Conservation (phyloP, 2,329 filamentous ascomycete genomes). For the Sordariomycetes sp. region DNA sequence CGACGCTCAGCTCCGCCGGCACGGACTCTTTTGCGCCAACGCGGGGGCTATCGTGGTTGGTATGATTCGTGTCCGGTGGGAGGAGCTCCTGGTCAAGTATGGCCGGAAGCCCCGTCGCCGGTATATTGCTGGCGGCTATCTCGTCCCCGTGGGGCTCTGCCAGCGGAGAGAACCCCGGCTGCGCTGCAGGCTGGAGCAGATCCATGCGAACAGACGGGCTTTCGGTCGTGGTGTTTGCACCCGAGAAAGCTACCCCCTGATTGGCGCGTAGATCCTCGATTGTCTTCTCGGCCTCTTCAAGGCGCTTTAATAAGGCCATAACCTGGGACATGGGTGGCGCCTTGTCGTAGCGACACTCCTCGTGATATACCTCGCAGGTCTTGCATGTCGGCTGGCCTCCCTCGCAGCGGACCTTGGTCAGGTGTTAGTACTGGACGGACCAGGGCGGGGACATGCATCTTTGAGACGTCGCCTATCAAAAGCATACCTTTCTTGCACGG, state of each 20-base stretch:
- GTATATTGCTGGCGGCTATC: background rate
- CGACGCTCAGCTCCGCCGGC: slow-evolving; percentile 12
- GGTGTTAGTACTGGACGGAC: background rate
- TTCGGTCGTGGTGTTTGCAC: background rate
- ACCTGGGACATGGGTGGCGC: slow-evolving; percentile 19
- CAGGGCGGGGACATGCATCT: background rate
- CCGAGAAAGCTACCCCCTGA: background rate
- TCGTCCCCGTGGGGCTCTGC: background rate
- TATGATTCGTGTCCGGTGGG: background rate
- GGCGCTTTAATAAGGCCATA: slow-evolving; percentile 15
- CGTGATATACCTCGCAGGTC: slow-evolving; percentile 18
- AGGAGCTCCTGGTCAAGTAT: background rate
- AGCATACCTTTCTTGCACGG: slow-evolving; percentile 10
- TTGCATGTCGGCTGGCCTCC: slow-evolving; percentile 17
- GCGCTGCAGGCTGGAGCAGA: background rate
- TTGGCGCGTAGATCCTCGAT: slow-evolving; percentile 9
- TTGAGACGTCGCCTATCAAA: too few relatives aligned
- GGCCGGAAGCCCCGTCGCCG: background rate
- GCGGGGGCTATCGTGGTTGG: background rate
- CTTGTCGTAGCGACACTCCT: slow-evolving; percentile 20
- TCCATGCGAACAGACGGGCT: background rate
- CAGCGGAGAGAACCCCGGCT: background rate
- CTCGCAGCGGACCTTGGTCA: slow-evolving; percentile 15
- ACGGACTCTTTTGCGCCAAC: background rate
- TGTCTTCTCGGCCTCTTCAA: slow-evolving; percentile 14